Evolutionary conservation across 352 stramenopile species (phyloP), one percentile per base, ranked within the genome.

Genomic region (Phytophthora fragariae): DNA sequence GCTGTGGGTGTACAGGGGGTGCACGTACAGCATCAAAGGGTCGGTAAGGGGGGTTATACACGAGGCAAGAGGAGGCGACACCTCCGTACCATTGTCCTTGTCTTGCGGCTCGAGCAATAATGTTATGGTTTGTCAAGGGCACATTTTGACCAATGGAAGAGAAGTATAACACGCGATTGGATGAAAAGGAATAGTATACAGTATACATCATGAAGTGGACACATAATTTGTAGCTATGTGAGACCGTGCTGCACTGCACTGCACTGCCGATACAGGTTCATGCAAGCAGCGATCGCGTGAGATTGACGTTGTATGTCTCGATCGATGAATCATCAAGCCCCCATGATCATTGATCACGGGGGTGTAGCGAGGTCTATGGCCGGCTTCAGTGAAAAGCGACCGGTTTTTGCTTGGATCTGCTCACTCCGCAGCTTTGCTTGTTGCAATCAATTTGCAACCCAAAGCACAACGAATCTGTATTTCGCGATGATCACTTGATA

Each of bases 1-100:
- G 79, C 96, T 99, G 58, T 24, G 5, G 5, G 0, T 0, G 17
- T 24, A 52, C 17, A 52, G 15, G 17, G n/a, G 35, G 54, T 24
- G 37, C 17, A 27, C 3, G 29, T 53, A 56, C 53, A 17, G 21
- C 17, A 57, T 52, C 21, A 50, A 17, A 44, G 35, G 53, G 56
- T 67, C 31, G 67, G 6, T 52, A 17, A 61, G 35, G 29, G 33
- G 24, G 14, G 54, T 27, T 14, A 52, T 12, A 54, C 49, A 31
- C 50, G 50, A 2, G 39, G 15, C 15, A 60, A 27, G 55, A 56
- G 14, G 54, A 57, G 50, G 57, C 29, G 35, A 44, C 55, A 19
- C 57, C 49, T 57, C 56, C 10, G 49, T 47, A 75, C 68, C 68
- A 75, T 75, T 75, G 49, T 71, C 54, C 53, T 52, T n/a, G 47